Evolutionary conservation across 345 rosid species (phyloP).

Genomic region (Bretschneidera sinensis): DNA sequence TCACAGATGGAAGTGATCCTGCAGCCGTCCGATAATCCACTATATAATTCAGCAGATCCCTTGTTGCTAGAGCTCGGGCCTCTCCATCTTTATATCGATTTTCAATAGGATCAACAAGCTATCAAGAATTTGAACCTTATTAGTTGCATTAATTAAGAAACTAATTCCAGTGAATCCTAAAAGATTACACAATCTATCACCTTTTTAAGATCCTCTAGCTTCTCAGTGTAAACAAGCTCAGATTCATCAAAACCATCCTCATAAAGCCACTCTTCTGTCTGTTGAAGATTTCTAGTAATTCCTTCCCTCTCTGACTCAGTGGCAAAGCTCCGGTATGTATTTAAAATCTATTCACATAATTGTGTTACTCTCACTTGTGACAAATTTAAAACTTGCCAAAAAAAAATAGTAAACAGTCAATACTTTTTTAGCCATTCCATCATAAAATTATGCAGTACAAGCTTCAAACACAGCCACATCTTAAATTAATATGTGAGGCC

Average conservation of each 20-base stretch:
- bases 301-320: slow-evolving; percentile 54
- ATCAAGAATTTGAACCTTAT: slow-evolving; percentile 13
- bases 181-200: slow-evolving; percentile 26
- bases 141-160: neutral
- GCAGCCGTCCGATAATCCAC: slow-evolving; percentile 39
- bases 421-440: neutral
- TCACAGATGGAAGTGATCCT: slow-evolving; percentile 43
- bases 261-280: slow-evolving; percentile 86
- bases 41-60: slow-evolving; percentile 44
- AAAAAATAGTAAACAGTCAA: too few species aligned
- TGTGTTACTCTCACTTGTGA: neutral
- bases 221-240: slow-evolving; percentile 47
- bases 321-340: slow-evolving; percentile 52
- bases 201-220: slow-evolving; percentile 56
- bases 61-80: slow-evolving; percentile 52
- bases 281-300: slow-evolving; percentile 54
- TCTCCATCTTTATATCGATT: slow-evolving; percentile 58
- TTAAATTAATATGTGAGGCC: neutral
- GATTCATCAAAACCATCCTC: slow-evolving; percentile 81
- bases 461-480: neutral
- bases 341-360: slow-evolving; percentile 43
- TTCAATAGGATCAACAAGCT: slow-evolving; percentile 71
- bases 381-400: neutral
- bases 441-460: neutral
- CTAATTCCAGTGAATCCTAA: neutral